Percentiles rank a stretch among this genome's conserved stretches.
phyloP scores from a whole-genome alignment of 805 yeast genomes.

The Candida palmyrensis region DNA sequence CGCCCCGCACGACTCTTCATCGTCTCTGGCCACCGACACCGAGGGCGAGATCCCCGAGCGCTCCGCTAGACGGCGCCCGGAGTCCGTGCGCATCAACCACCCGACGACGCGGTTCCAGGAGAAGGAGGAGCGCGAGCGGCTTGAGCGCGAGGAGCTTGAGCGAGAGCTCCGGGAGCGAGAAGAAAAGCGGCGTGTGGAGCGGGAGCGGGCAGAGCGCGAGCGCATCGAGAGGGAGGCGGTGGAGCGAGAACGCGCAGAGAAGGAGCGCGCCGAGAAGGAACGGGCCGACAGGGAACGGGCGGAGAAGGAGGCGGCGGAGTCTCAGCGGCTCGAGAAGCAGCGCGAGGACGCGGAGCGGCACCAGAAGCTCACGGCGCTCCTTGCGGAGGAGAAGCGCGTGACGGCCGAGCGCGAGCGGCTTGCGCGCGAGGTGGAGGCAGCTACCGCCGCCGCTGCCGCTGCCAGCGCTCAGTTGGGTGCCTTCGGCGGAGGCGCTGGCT shows the following conservation, averaged over 20 bases:
- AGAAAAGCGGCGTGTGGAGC: not conserved
- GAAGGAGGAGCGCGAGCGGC: conserved; percentile 1
- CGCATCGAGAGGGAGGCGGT: not conserved
- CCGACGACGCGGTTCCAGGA: conserved; percentile 3
- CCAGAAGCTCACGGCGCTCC: too few relatives aligned
- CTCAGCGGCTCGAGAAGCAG: too few relatives aligned
- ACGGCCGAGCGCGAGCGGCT: too few relatives aligned
- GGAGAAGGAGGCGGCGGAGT: too few relatives aligned
- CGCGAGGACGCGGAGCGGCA: too few relatives aligned
- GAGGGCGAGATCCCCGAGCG: conserved; percentile 15
- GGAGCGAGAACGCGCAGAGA: not conserved
- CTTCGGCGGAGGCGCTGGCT: too few relatives aligned
- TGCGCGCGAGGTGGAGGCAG: too few relatives aligned
- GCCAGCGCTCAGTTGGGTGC: too few relatives aligned
- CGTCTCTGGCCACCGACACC: not conserved
- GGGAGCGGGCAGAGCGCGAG: not conserved
- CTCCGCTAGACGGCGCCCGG: conserved; percentile 16
- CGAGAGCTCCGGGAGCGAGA: conserved; percentile 8
- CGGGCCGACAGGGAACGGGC: not conserved
- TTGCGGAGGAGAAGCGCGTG: too few relatives aligned
- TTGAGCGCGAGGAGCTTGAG: conserved; percentile 18
- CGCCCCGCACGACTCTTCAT: not conserved
- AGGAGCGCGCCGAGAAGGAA: not conserved
- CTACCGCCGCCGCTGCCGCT: too few relatives aligned
- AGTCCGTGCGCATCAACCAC: conserved; percentile 8